phyloP scores from a whole-genome alignment of 2,329 filamentous ascomycete species.

The Fusarium haematococcum region DNA sequence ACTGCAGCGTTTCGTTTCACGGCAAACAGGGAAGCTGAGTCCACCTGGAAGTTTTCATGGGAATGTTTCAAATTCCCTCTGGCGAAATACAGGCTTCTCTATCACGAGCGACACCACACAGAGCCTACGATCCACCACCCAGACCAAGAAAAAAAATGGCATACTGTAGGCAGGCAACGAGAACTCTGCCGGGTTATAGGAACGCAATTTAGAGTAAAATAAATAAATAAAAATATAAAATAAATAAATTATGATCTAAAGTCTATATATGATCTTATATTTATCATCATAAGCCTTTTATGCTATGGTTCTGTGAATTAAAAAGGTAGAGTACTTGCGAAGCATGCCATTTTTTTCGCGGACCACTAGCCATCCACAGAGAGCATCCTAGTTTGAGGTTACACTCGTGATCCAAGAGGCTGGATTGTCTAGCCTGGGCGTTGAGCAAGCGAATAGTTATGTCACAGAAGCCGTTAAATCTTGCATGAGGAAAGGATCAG shows the following conservation, averaged over 20 bases:
- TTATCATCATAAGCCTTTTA: too few relatives aligned
- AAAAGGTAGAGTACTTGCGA: too few relatives aligned
- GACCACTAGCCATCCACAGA: background rate
- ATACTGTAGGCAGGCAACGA: too few relatives aligned
- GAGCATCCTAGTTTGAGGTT: background rate
- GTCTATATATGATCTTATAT: too few relatives aligned
- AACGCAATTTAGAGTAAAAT: too few relatives aligned
- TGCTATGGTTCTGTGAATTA: too few relatives aligned
- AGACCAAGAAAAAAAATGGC: too few relatives aligned
- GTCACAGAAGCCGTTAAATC: background rate
- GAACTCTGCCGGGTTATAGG: too few relatives aligned
- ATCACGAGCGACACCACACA: background rate
- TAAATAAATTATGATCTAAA: too few relatives aligned
- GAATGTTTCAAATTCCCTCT: constrained; percentile 10
- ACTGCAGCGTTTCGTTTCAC: constrained; percentile 8
- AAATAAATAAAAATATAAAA: too few relatives aligned
- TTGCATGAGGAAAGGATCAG: background rate
- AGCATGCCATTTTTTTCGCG: too few relatives aligned
- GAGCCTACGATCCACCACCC: background rate
- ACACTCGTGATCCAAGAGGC: background rate
- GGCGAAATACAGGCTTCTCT: background rate
- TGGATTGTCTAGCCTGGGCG: background rate
- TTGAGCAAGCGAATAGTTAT: background rate
- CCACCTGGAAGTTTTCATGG: background rate
- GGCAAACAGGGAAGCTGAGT: background rate